Evolutionary conservation across 2,329 filamentous ascomycete species (phyloP), one percentile per base, ranked within the genome.

Genomic region (Fusarium citri): DNA sequence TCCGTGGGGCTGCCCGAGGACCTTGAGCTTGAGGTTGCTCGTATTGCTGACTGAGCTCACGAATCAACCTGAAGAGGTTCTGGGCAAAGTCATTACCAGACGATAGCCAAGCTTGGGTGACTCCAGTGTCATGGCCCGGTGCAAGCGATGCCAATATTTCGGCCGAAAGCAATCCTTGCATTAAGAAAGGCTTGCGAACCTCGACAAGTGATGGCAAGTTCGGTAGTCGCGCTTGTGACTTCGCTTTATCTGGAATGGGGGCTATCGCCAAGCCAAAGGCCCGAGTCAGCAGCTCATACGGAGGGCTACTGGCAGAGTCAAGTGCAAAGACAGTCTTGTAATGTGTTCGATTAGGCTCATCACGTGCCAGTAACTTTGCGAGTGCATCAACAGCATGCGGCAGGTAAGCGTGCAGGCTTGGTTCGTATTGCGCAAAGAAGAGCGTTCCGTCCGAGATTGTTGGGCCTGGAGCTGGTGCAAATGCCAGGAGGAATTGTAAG

Each of bases 131-230:
- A n/a, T 88, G 85, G 7, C 87, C 87, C 4, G 91, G 91, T 5
- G 89, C 88, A 15, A 98, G 84, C 12, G 90, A 90, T 1, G 94
- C 89, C 5, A 98, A 82, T 54, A 98, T 97, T 72, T 98, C 94
- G 1, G 94, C 94, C 2, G 94, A 92, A 8, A 98, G 85, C 74
- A 98, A 88, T 2, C 94, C 94, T 80, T 99, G 96, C 87, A 97
- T 96, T 14, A 99, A 83, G 74, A 94, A 91, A 1, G 96, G 92
- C 79, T 97, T 97, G 59, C 96, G 90, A 6, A 88, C 89, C 77
- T 98, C 94, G 8, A 96, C 88, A 8, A 94, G 86, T 0, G 89
- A 87, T 1, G 92, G 81, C 26, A 91, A 78, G 62, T 87, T 86
- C 4, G 87, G 84, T 18, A 87, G 86, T 40, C 89, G 88, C 18